Conservation (phyloP, 192 early-diverging fungal genomes). For the Dimargaris cristalligena region DNA sequence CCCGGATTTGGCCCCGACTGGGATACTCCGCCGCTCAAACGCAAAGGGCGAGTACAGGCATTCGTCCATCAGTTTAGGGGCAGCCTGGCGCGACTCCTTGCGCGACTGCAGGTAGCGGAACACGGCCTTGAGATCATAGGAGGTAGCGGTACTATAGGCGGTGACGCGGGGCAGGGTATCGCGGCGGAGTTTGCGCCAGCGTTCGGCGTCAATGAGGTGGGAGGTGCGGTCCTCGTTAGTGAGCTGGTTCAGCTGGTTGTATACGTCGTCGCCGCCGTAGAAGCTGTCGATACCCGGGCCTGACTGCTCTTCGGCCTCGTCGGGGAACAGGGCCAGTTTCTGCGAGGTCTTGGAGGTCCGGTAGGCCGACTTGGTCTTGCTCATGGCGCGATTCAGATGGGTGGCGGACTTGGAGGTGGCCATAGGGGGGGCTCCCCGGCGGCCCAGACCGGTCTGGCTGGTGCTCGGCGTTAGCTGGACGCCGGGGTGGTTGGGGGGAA, state of each 20-base stretch:
- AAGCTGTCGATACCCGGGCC: conserved; percentile 14
- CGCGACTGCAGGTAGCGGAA: conserved; percentile 57
- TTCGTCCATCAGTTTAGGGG: conserved; percentile 67
- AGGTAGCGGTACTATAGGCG: conserved; percentile 70
- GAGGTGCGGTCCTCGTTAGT: conserved; percentile 19
- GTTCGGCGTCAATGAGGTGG: conserved; percentile 46
- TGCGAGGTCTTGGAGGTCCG: conserved; percentile 87
- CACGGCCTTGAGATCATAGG: conserved; percentile 60
- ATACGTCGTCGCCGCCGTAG: conserved; percentile 30
- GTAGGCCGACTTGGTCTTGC: conserved; percentile 47
- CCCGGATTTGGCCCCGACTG: too few relatives aligned
- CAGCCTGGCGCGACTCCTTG: conserved; percentile 38
- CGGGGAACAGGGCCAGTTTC: conserved; percentile 80
- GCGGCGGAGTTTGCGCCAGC: conserved; percentile 55
- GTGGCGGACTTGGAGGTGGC: too few relatives aligned
- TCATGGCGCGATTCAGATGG: background rate
- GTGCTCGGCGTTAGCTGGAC: background rate
- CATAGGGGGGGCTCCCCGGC: too few relatives aligned
- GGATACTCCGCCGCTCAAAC: too few relatives aligned
- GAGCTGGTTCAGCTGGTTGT: conserved; percentile 56
- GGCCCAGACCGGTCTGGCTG: background rate
- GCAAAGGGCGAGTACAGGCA: conserved; percentile 36
- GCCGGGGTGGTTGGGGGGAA: background rate
- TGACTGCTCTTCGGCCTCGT: conserved; percentile 36
- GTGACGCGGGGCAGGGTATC: conserved; percentile 61